phyloP scores from a whole-genome alignment of 2,329 filamentous ascomycete genomes.

The Fusarium anthophilum region DNA sequence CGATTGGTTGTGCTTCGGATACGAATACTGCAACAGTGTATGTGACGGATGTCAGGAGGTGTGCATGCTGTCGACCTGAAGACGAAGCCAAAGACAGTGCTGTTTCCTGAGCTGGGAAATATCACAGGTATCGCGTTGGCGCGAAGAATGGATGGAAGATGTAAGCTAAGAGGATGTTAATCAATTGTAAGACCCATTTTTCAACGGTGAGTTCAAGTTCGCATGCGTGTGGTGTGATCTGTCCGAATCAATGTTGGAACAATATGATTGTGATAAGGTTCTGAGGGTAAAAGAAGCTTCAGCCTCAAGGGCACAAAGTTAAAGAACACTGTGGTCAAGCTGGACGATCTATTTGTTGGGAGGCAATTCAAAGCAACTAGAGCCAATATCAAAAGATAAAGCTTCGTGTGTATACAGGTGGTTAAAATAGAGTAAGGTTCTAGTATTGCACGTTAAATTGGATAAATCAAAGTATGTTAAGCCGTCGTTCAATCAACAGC shows the following conservation, averaged over 20 bases:
- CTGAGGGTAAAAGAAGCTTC: no score
- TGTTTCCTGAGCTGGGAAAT: background rate
- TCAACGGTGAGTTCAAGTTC: background rate
- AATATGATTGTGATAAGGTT: background rate
- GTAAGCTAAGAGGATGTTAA: background rate
- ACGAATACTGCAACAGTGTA: background rate
- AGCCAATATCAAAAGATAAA: background rate
- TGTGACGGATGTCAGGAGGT: background rate
- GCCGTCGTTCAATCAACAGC: background rate
- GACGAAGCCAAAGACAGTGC: background rate
- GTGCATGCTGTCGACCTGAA: background rate
- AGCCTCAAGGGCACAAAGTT: no score
- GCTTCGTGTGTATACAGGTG: background rate
- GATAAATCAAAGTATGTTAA: rapidly evolving
- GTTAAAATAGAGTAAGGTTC: background rate
- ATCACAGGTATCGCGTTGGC: conserved; percentile 4
- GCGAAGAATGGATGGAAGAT: background rate
- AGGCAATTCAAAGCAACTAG: background rate
- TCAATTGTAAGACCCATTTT: no score
- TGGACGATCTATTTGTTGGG: background rate
- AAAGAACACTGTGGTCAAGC: background rate
- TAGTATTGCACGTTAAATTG: background rate
- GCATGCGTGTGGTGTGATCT: background rate
- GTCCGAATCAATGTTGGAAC: background rate
- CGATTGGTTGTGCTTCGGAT: background rate